Base-by-base conservation (phyloP, 2,329 filamentous ascomycete species). In the Karstenula rhodostoma region DNA sequence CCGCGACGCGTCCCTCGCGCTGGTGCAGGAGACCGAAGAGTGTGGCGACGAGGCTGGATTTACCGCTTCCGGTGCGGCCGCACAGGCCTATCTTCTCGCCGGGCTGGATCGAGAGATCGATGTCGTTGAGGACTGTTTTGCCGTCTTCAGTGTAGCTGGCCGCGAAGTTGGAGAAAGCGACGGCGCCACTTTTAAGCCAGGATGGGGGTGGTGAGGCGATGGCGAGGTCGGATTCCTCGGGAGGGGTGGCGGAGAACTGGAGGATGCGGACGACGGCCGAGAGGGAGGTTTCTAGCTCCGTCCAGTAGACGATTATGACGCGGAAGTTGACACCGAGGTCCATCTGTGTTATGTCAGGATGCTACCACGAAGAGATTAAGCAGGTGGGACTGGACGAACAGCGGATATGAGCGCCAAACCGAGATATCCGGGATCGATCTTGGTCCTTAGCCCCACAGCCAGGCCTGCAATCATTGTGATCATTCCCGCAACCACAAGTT, bases 271-370 rank as follows among this genome's bases (percentile, higher is more conserved):
- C 91, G 78, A 97, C 93, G 4, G 93, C 93, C 78, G 97, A 97
- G 93, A 97, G 97, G 79, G 96, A 97, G 78, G 97, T 94, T 79
- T 97, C 94, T 25, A 87, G 72, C n/a, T 78, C 77, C 1, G 84
- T 86, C 83, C 84, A 87, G n/a, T 76, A 78, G 1, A 73, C 96
- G 96, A 77, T 91, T 87, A 1, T 93, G 88, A 75, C 97, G 96
- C 32, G 96, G 84, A 57, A 97, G 78, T 97, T 94, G 48, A 97
- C 87, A 44, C 97, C 93, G 72, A 94, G 90, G 84, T 98, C 94
- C 48, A 97, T 94, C 15, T 94, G 96, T 47, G 97, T 93, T 72
- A 97, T 97, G 79, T 97, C 97, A 33, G 93, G 97, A 37, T 62
- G 7, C 15, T 29, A 3, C 2, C 83, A 97, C 93, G 17, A 97